Evolutionary conservation across 83 land plant genomes (phyloP), one percentile per base, ranked within the genome.

Genomic region (Larix sibirica): DNA sequence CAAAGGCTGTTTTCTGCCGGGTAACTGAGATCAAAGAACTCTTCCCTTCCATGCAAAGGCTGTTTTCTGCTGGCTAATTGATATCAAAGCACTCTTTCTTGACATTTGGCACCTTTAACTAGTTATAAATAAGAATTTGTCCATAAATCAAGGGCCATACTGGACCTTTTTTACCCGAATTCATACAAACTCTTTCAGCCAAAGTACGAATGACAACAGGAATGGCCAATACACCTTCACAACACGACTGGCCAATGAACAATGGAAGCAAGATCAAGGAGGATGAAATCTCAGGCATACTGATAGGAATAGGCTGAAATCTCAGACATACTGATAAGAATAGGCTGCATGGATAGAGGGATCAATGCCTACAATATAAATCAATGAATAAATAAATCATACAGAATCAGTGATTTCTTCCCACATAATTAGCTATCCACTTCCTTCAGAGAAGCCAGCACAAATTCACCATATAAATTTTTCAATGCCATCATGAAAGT

Each of bases 391-490:
- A 71, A 66, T 66, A 65, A 38, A 67, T 42, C 17, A 40, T 66
- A 36, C 58, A 40, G 8, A 18, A 81, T 7, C 17, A 81, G 47
- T 67, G 58, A 69, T 47, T 26, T 70, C 17, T 65, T 28, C 74
- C 40, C 42, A 64, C 44, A 60, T 36, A 31, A 80, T 33, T 62
- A 80, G 67, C 6, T 62, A 6, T 40, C 36, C 56, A 36, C 69
- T 66, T 84, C 83, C 83, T 90, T 88, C 42, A 88, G 74, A 40
- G 82, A 84, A 44, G 77, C 85, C 61, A 96, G 86, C 75, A 96
- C 95, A 82, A 96, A 94, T 81, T 96, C 97, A 10, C 85, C 87
- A 83, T 96, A 96, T 88, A 96, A 81, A 62, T 94, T 91, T 85
- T 96, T 96, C 69, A 95, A 67, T 10, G 94, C 94, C 17, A 96